Conservation (phyloP, 2,329 filamentous ascomycete species). For the Claviceps sp. region DNA sequence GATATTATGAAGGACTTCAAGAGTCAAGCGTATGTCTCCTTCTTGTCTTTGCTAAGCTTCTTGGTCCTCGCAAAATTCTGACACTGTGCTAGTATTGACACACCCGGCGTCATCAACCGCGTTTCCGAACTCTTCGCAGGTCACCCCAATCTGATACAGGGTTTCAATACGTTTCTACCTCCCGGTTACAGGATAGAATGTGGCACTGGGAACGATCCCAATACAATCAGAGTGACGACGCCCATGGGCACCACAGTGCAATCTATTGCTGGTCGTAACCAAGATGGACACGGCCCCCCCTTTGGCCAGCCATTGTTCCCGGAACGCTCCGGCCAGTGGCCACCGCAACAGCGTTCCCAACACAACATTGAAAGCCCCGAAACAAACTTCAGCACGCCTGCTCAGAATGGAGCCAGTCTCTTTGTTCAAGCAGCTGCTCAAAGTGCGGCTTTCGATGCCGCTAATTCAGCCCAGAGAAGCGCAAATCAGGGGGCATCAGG, state of each 20-base stretch:
- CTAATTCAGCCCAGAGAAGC: conserved; percentile 19
- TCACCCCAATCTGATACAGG: conserved; percentile 88
- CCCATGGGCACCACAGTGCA: conserved; percentile 95
- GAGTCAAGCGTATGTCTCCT: conserved; percentile 65
- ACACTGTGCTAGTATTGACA: conserved; percentile 59
- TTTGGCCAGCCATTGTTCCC: conserved; percentile 32
- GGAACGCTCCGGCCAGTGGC: conserved; percentile 39
- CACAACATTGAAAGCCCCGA: conserved; percentile 52
- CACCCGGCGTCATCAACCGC: conserved; percentile 89
- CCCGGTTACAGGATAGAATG: conserved; percentile 96
- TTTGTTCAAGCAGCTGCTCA: conserved; percentile 31
- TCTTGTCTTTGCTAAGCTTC: background rate
- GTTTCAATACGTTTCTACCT: conserved; percentile 95
- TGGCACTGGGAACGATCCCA: conserved; percentile 83
- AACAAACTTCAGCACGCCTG: conserved; percentile 45
- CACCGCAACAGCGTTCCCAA: conserved; percentile 39
- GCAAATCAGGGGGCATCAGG: conserved; percentile 21
- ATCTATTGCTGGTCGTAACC: conserved; percentile 52
- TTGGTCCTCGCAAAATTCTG: conserved; percentile 65
- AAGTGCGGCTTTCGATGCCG: conserved; percentile 20
- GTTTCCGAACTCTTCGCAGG: conserved; percentile 93
- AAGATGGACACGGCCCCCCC: conserved; percentile 28
- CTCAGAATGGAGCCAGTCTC: conserved; percentile 33
- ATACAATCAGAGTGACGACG: conserved; percentile 91
- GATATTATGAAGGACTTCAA: conserved; percentile 99